phyloP scores from a whole-genome alignment of 2,329 filamentous ascomycete genomes.

The Hypoxylon sp. region DNA sequence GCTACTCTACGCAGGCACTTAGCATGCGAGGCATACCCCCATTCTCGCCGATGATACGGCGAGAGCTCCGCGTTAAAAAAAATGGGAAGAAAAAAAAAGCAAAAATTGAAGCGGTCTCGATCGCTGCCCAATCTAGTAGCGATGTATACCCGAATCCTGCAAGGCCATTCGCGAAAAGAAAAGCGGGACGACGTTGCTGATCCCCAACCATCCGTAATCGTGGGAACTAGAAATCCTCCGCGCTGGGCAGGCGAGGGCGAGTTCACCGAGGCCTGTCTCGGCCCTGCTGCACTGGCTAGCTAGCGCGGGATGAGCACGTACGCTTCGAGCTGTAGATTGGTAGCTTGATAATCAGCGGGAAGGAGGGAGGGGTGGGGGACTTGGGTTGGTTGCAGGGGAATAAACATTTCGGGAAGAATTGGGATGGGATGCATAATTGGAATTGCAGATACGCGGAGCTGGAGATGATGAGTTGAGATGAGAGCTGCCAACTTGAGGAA shows the following conservation, averaged over 20 bases:
- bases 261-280: constrained; percentile 26
- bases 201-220: constrained; percentile 22
- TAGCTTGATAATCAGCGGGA: constrained; percentile 38
- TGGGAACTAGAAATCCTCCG: constrained; percentile 32
- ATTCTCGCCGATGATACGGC: constrained; percentile 14
- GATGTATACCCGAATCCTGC: constrained; percentile 20
- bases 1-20: constrained; percentile 33
- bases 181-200: constrained; percentile 23
- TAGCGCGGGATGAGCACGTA: constrained; percentile 38
- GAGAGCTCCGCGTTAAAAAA: constrained; percentile 12
- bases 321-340: constrained; percentile 20
- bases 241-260: constrained; percentile 12
- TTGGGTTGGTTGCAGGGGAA: constrained; percentile 20
- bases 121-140: constrained; percentile 39
- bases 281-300: constrained; percentile 11
- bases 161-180: constrained; percentile 23
- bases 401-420: constrained; percentile 10
- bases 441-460: constrained; percentile 14
- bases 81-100: not conserved
- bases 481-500: constrained; percentile 28
- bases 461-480: constrained; percentile 34
- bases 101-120: constrained; percentile 16
- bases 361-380: constrained; percentile 15
- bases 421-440: constrained; percentile 17
- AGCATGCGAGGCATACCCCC: constrained; percentile 26